Base-by-base conservation (phyloP, 2,329 filamentous ascomycete species). In the Fusarium tjaetaba region DNA sequence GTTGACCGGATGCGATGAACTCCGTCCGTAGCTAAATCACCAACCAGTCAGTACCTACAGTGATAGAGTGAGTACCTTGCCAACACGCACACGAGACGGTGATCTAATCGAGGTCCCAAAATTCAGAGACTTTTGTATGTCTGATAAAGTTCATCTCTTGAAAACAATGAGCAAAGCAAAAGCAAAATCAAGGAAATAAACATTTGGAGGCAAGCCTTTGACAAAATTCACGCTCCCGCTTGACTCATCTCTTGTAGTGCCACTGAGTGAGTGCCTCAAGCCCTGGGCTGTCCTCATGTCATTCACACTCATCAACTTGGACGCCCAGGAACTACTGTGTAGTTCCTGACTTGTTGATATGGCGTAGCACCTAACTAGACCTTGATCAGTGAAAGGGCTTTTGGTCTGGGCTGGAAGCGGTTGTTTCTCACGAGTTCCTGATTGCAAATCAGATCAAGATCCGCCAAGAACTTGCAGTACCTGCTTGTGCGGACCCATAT, bases 1-100 rank as follows among this genome's bases (percentile, higher is more conserved):
- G 57, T 72, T 71, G 62, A 38, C 75, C 75, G 75, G 75, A 77
- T 77, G 75, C 68, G 61, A 77, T 74, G 39, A 57, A 46, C 41
- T 38, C 67, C 58, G 36, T 59, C 65, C 58, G 39, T 64, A 53
- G 46, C 56, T 49, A n/a, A 28, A 32, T 32, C 28, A 32, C 28
- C n/a, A 30, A 30, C 28, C 46, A 49, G 22, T 32, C 22, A 32
- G 28, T 18, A 32, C 30, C 30, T 30, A 13, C 15, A 49, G 46
- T 18, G n/a, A 30, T 30, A 13, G 11, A 49, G 46, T 18, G n/a
- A 30, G 22, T 18, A 49, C 34, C 34, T 36, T 36, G 16, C 28
- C 51, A 28, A n/a, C 34, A 39, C 28, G 22, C 24, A 39, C 48
- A 51, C 16, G 30, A 53, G 49, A 34, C 38, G 49, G 14, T 38